These are phyloP conservation scores for Pythium scleroteichum DNA, from an alignment of 352 stramenopile species.

Conservation along the genomic window DNA sequence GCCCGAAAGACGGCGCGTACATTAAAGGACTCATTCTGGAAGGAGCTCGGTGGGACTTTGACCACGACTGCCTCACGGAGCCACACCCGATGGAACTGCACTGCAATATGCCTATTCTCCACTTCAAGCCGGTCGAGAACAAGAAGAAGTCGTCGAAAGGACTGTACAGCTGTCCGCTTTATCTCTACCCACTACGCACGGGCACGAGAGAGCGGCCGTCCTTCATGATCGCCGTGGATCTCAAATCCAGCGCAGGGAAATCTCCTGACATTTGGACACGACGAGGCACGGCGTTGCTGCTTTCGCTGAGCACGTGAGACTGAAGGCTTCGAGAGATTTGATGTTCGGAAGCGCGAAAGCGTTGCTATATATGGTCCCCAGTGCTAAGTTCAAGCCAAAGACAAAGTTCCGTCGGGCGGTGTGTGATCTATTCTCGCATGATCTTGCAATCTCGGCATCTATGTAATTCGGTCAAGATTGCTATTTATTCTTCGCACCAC, in stretches of 20 bases:
- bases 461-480: too few species aligned
- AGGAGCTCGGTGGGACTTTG: slow-evolving; percentile 91
- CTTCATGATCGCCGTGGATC: slow-evolving; percentile 94
- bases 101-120: slow-evolving; percentile 90
- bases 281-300: slow-evolving; percentile 90
- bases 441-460: too few species aligned
- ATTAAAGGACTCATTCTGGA: slow-evolving; percentile 92
- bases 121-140: slow-evolving; percentile 94
- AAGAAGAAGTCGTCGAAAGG: slow-evolving; percentile 94
- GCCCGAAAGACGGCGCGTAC: slow-evolving; percentile 91
- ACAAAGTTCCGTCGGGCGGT: too few species aligned
- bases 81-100: slow-evolving; percentile 92
- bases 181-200: slow-evolving; percentile 96
- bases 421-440: too few species aligned
- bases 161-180: slow-evolving; percentile 93
- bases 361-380: too few species aligned
- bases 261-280: slow-evolving; percentile 93
- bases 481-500: too few species aligned
- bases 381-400: too few species aligned
- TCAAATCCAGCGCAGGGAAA: slow-evolving; percentile 87
- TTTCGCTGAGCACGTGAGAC: slow-evolving; percentile 86
- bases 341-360: too few species aligned
- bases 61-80: slow-evolving; percentile 88
- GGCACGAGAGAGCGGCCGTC: slow-evolving; percentile 93
- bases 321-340: too few species aligned